These are phyloP conservation scores for Albifimbria verrucaria DNA, from an alignment of 2,329 filamentous ascomycete genomes.

Conservation along the genomic window DNA sequence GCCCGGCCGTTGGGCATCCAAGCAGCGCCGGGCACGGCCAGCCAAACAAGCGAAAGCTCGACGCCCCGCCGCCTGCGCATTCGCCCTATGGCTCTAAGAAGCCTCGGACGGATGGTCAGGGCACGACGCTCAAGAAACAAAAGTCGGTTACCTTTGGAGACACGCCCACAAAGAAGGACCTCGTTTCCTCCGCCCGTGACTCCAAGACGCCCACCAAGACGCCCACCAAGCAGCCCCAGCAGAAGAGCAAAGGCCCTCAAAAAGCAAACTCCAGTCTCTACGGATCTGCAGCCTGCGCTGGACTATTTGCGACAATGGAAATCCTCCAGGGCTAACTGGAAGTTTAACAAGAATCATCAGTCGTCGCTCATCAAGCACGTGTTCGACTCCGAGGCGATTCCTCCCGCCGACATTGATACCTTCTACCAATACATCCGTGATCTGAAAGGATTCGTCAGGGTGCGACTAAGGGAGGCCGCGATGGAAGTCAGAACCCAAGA, in stretches of 20 bases:
- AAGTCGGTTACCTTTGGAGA: constrained; percentile 51
- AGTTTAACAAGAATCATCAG: constrained; percentile 95
- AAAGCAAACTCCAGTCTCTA: constrained; percentile 32
- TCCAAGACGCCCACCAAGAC: constrained; percentile 30
- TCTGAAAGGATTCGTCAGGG: constrained; percentile 70
- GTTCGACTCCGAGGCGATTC: constrained; percentile 69
- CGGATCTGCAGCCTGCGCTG: constrained; percentile 61
- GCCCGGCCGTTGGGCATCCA: constrained; percentile 35
- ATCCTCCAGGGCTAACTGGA: constrained; percentile 70
- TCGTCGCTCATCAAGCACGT: constrained; percentile 79
- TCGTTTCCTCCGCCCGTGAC: constrained; percentile 14
- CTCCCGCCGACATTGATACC: constrained; percentile 63
- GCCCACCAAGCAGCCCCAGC: constrained; percentile 9
- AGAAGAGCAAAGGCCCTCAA: constrained; percentile 35
- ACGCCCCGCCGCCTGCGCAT: constrained; percentile 27
- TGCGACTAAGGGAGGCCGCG: constrained; percentile 65
- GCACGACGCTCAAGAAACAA: constrained; percentile 31
- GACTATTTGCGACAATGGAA: constrained; percentile 77
- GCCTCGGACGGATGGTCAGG: constrained; percentile 28
- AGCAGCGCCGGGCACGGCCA: constrained; percentile 28
- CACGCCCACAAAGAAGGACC: constrained; percentile 32
- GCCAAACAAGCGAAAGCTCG: constrained; percentile 37
- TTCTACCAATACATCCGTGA: constrained; percentile 78
- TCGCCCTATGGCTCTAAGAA: constrained; percentile 28
- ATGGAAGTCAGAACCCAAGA: constrained; percentile 57